Base-by-base conservation (phyloP, 2,329 filamentous ascomycete genomes). In the Meredithiella fracta region DNA sequence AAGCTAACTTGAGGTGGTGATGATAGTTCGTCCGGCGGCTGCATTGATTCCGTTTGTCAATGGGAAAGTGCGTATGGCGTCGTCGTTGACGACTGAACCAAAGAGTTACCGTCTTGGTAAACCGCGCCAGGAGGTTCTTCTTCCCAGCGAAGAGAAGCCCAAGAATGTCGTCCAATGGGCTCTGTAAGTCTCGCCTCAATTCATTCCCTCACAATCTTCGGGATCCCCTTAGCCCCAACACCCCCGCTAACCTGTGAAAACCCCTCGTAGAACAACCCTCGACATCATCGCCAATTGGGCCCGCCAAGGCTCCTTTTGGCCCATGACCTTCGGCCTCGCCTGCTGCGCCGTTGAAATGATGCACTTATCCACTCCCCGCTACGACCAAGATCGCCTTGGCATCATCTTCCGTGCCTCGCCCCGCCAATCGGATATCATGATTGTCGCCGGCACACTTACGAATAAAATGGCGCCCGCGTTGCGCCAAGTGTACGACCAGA, bases 381-480 rank as follows among this genome's bases (percentile, higher is more conserved):
- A 94, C 78, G 87, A 94, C 65, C 86, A 92, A 67, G 87, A 94
- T 71, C 80, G 88, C 37, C 75, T 91, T 59, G 87, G 88, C 61
- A 92, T 94, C 67, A 92, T 94, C 67, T 94, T 92, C 78, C 83
- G 87, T 63, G 87, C 86, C 58, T 91, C 86, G 14, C 87, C 87
- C 1, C 83, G 87, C 61, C 87, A 94, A 69, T 86, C 86, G 59
- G 88, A 94, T 69, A 84, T 94, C 62, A 92, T 94, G 87, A 92
- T 94, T 64, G 88, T 94, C 22, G 88, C 89, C 25, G 89, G 89
- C 59, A 95, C 89, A 29, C 78, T 95, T 60, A 94, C 87, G 63
- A 95, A 95, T 76, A 95, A 95, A 75, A 95, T 95, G 89, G 88
- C 87, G 1, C 87, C 89, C 1, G 89, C 89, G 34, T 73, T 95